phyloP scores from a whole-genome alignment of 2,329 filamentous ascomycete genomes.

The Cryphonectria parasitica region DNA sequence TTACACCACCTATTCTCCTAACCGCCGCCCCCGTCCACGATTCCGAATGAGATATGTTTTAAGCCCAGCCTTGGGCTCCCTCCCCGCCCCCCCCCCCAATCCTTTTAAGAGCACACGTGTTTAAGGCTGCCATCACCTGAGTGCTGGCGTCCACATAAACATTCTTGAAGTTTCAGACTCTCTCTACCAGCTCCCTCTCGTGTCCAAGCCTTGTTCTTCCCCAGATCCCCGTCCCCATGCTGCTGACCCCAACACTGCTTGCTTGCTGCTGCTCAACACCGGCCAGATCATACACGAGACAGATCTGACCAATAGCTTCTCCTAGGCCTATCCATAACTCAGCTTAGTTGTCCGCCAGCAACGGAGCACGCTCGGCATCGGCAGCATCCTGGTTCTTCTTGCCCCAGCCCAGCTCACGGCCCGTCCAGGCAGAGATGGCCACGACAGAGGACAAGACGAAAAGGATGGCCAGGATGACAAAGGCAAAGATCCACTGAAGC shows the following conservation, averaged over 20 bases:
- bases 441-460: slow-evolving; percentile 70
- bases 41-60: slow-evolving; percentile 23
- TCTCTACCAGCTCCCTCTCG: background rate
- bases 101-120: background rate
- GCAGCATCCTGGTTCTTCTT: slow-evolving; percentile 43
- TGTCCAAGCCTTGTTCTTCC: background rate
- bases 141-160: background rate
- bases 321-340: background rate
- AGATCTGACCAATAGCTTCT: background rate
- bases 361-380: slow-evolving; percentile 64
- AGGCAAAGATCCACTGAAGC: slow-evolving; percentile 92
- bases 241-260: background rate
- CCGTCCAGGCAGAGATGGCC: slow-evolving; percentile 66
- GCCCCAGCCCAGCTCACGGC: slow-evolving; percentile 58
- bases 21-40: slow-evolving; percentile 31
- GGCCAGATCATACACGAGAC: background rate
- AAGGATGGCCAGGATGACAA: slow-evolving; percentile 76
- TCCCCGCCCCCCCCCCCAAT: no score
- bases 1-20: background rate
- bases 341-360: slow-evolving; percentile 54
- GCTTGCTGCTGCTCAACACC: background rate
- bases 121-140: background rate
- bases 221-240: background rate
- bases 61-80: background rate
- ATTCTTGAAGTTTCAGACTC: background rate